Percentiles rank a stretch among this genome's conserved stretches.
Evolutionary conservation across 148 eudicot species (phyloP).

Genomic region (Persicaria maculosa): DNA sequence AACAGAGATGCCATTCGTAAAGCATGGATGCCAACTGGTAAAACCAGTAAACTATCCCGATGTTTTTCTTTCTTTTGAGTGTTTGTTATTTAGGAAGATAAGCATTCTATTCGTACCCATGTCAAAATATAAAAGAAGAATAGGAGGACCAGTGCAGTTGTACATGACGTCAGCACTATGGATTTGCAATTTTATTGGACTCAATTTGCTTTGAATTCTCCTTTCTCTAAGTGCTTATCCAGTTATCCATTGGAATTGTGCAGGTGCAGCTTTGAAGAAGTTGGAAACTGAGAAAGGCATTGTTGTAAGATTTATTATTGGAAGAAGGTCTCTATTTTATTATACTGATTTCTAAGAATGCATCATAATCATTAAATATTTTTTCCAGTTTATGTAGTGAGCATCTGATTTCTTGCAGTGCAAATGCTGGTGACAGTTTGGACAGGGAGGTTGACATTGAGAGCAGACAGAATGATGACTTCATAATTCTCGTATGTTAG

Average conservation of each 20-base stretch:
- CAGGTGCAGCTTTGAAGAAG: constrained; percentile 55
- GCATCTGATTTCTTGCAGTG: constrained; percentile 37
- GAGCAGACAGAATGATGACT: constrained; percentile 39
- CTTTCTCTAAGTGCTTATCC: constrained; percentile 2
- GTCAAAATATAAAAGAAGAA: neutral
- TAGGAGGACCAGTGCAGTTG: neutral
- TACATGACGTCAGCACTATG: neutral
- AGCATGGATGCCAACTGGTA: constrained; percentile 93
- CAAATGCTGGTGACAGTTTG: constrained; percentile 47
- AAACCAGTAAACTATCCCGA: neutral
- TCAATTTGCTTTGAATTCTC: neutral
- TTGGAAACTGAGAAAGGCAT: constrained; percentile 69
- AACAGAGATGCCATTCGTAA: constrained; percentile 82
- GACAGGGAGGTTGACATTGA: constrained; percentile 59
- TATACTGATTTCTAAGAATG: constrained; percentile 8
- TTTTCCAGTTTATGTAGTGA: constrained; percentile 15
- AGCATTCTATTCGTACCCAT: neutral
- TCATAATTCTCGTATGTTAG: constrained; percentile 58
- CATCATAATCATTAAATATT: neutral
- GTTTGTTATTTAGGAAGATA: neutral
- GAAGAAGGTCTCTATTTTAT: constrained; percentile 58
- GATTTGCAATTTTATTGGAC: neutral
- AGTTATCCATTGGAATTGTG: constrained; percentile 4
- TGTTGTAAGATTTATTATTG: constrained; percentile 78
- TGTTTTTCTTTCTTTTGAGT: neutral